Percentiles rank a stretch among this genome's conserved stretches.
Evolutionary conservation across 148 eudicot genomes (phyloP).

Genomic region (Rhododendron ferrugineum): DNA sequence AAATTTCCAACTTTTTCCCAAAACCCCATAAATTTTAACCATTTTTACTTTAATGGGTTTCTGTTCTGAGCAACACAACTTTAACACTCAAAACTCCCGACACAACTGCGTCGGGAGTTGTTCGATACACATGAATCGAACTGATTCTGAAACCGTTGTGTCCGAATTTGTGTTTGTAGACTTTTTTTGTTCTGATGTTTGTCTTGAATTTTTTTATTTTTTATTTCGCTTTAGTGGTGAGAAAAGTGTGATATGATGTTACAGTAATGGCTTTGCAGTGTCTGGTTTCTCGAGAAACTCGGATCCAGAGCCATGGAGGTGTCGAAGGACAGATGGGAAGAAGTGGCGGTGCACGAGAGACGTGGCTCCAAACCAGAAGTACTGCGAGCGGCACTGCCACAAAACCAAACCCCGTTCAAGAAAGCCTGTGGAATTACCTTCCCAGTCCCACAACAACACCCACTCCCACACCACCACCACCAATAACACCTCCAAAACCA

Average conservation of each 20-base stretch:
- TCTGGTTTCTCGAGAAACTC: slow-evolving; percentile 28
- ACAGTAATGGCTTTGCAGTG: slow-evolving; percentile 10
- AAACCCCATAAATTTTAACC: not conserved
- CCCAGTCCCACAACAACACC: slow-evolving; percentile 11
- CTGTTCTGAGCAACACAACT: not conserved
- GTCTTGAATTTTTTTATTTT: not conserved
- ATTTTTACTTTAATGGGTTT: not conserved
- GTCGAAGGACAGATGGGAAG: slow-evolving; percentile 80
- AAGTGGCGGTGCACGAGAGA: slow-evolving; percentile 87
- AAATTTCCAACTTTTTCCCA: not conserved
- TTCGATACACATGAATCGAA: no score
- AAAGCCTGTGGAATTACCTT: slow-evolving; percentile 82
- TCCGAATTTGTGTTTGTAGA: not conserved
- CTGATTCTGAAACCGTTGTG: not conserved
- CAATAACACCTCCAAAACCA: not conserved
- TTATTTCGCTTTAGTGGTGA: not conserved
- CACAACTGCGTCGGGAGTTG: not conserved
- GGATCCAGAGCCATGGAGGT: slow-evolving; percentile 84
- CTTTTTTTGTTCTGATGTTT: not conserved
- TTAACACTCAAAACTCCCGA: not conserved
- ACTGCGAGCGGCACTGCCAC: slow-evolving; percentile 78
- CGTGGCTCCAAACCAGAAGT: slow-evolving; percentile 78
- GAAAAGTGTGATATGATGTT: not conserved
- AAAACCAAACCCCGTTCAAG: slow-evolving; percentile 82
- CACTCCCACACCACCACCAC: not conserved